Evolutionary conservation across 371 early-diverging fungal species (phyloP).

Genomic region (Rhizomucor pusillus): DNA sequence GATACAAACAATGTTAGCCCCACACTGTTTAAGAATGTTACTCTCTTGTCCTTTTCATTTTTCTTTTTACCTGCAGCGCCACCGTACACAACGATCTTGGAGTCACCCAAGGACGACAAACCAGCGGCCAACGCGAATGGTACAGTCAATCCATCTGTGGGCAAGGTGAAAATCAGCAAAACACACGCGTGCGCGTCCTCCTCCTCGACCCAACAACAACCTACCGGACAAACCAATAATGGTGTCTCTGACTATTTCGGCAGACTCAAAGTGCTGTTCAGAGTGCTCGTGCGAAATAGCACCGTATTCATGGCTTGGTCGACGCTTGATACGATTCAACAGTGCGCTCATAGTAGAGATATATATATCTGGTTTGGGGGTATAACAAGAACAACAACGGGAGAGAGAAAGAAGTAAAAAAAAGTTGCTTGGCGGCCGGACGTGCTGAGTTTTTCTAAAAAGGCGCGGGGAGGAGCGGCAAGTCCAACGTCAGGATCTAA

Average conservation of each 20-base stretch:
- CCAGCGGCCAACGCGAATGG: constrained; percentile 81
- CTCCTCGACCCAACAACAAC: neutral
- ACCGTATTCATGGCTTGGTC: constrained; percentile 35
- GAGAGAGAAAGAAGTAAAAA: constrained; percentile 1
- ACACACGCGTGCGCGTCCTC: no score
- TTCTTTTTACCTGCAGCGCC: constrained; percentile 58
- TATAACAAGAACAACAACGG: no score
- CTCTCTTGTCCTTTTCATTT: neutral
- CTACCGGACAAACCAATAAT: constrained; percentile 66
- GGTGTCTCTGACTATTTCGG: constrained; percentile 67
- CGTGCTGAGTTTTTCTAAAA: no score
- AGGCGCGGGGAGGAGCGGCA: no score
- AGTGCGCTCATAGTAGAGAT: constrained; percentile 21
- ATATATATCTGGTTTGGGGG: neutral
- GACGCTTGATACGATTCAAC: constrained; percentile 32
- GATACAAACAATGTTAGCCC: neutral
- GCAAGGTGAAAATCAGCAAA: no score
- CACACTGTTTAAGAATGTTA: neutral
- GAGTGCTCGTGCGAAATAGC: constrained; percentile 47
- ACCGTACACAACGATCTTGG: constrained; percentile 64
- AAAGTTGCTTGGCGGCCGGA: no score
- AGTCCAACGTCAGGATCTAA: no score
- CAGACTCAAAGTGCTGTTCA: constrained; percentile 67
- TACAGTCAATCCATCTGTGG: constrained; percentile 73
- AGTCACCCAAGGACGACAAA: constrained; percentile 58